Evolutionary conservation across 2,329 filamentous ascomycete genomes (phyloP), one percentile per base, ranked within the genome.

Genomic region (Clarireedia monteithiana): DNA sequence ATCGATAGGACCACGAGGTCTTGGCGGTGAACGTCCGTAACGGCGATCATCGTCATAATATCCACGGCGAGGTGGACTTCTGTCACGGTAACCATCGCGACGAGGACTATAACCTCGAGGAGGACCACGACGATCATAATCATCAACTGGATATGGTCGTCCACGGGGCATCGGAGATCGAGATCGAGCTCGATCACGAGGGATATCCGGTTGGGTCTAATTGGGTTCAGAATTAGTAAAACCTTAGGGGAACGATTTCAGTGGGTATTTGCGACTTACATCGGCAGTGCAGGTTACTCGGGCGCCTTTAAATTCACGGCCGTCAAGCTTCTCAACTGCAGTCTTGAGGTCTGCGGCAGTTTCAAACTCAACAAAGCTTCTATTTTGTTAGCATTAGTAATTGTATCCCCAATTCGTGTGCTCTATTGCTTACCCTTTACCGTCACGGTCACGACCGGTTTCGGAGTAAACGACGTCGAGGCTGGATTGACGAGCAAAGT

Each of bases 381-480:
- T 66, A 49, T 55, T 27, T 48, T 26, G 57, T 63, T 59, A 64
- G 63, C 27, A 39, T 42, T 48, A 52, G 58, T 20, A 24, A 15
- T 23, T 38, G 40, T 20, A 48, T n/a, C 38, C 36, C n/a, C 55
- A 40, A 53, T 36, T 34, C 3, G 30, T 17, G 27, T 12, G 20
- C 23, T 12, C 34, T 10, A 42, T 58, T 59, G 78, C 87, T 74
- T 74, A 96, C 91, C 92, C 92, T 82, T 88, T 89, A 63, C 91
- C 90, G 71, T 95, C 90, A 64, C 87, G 88, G 71, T 95, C 91
- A 68, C 92, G 91, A 67, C 86, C 87, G 59, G 95, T 95, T 76
- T 99, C 94, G 63, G 91, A 96, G 73, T 96, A 99, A 68, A 99
- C 94, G 63, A 99, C 94, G 72, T 97, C 94, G 73, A 96, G 83